Conservation (phyloP, 148 eudicot species). For the Suaeda aralocaspica region DNA sequence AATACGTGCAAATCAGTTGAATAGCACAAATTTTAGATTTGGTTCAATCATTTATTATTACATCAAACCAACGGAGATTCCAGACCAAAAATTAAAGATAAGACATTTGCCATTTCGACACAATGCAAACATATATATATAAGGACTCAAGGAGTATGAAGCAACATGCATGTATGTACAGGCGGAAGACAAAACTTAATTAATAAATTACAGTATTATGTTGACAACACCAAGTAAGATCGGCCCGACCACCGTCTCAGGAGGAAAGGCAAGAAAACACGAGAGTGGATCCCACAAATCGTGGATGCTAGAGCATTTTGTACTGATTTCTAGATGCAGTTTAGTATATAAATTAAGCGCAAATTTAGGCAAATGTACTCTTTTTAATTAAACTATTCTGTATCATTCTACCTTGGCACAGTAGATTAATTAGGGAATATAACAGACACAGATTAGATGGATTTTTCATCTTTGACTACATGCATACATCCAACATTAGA, state of each 20-base stretch:
- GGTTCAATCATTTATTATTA: too few species aligned
- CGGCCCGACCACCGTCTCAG: constrained; percentile 1
- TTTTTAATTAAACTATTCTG: not conserved
- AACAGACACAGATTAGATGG: not conserved
- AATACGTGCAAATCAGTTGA: too few species aligned
- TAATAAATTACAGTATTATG: not conserved
- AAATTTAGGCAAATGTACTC: constrained; percentile 7
- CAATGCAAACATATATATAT: not conserved
- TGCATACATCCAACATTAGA: not conserved
- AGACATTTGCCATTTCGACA: too few species aligned
- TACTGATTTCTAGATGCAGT: not conserved
- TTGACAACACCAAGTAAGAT: not conserved
- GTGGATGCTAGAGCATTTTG: not conserved
- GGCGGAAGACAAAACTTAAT: not conserved
- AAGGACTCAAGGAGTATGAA: too few species aligned
- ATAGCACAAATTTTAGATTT: too few species aligned
- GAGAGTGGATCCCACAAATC: constrained; percentile 16
- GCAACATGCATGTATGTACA: constrained; percentile 9
- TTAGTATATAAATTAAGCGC: constrained; percentile 4
- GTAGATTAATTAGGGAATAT: not conserved
- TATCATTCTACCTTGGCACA: constrained; percentile 2
- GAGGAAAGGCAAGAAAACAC: constrained; percentile 14
- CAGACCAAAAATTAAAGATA: too few species aligned
- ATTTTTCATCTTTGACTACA: not conserved
- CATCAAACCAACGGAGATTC: too few species aligned